Conservation (phyloP, 192 early-diverging fungal genomes). For the Gonapodya prolifera region DNA sequence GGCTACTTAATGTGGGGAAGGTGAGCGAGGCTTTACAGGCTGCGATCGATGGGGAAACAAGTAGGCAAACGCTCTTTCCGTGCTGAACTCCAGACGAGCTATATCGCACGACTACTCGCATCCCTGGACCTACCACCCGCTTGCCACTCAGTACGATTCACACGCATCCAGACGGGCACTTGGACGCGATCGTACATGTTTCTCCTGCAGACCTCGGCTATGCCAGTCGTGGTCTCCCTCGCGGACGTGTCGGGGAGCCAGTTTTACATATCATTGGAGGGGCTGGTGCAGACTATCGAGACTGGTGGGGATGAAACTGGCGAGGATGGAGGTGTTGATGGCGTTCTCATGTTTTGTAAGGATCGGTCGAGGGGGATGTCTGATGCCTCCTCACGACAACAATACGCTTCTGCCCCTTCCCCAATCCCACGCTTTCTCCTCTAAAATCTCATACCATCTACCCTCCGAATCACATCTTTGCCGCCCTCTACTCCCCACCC, state of each 20-base stretch:
- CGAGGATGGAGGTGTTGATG: not conserved
- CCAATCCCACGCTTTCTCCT: too few species aligned
- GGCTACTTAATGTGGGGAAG: not conserved
- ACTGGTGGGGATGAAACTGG: not conserved
- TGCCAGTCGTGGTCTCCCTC: not conserved
- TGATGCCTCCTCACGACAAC: too few species aligned
- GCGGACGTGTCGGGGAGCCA: not conserved
- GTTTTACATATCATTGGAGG: not conserved
- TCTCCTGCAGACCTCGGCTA: not conserved
- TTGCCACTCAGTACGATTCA: not conserved
- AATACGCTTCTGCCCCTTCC: too few species aligned
- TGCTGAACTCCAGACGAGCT: not conserved
- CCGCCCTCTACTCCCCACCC: too few species aligned
- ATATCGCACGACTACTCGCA: not conserved
- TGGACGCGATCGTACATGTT: not conserved
- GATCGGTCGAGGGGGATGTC: too few species aligned
- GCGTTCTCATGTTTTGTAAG: too few species aligned
- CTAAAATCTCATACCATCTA: too few species aligned
- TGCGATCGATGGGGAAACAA: not conserved
- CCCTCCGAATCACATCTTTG: too few species aligned
- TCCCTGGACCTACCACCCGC: not conserved
- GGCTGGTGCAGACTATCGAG: not conserved
- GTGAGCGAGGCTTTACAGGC: too few species aligned
- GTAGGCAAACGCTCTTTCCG: not conserved
- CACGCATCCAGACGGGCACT: not conserved